Evolutionary conservation across 1,139 yeast species (phyloP).

Genomic region (Williopsis jadinii): DNA sequence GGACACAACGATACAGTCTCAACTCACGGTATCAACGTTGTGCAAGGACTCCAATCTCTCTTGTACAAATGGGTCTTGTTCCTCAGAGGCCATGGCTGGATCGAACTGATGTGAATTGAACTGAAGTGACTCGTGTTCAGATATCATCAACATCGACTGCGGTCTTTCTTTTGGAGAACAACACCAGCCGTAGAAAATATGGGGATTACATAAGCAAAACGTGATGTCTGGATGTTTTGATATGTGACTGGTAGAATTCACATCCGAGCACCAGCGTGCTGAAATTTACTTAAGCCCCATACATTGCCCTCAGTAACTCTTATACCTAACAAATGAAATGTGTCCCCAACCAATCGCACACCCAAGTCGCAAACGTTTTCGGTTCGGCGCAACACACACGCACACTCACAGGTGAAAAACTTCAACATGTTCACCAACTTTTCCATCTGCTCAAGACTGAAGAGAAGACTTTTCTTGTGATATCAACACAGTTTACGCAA

Average conservation of each 20-base stretch:
- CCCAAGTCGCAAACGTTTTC: neutral
- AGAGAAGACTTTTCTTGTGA: too few relatives aligned
- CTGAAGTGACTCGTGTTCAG: too few relatives aligned
- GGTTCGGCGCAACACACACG: neutral
- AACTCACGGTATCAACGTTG: conserved; percentile 31
- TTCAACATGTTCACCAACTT: too few relatives aligned
- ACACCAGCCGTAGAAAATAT: too few relatives aligned
- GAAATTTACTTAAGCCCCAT: conserved; percentile 13
- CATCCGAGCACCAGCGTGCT: conserved; percentile 2
- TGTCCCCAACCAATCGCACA: conserved; percentile 2
- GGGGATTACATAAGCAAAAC: too few relatives aligned
- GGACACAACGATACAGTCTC: too few relatives aligned
- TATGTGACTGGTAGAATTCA: neutral
- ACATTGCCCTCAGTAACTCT: conserved; percentile 14
- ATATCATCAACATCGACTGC: too few relatives aligned
- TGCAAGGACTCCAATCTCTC: conserved; percentile 39
- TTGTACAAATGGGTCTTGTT: conserved; percentile 32
- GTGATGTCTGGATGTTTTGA: too few relatives aligned
- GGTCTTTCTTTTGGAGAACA: too few relatives aligned
- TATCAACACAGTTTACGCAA: conserved; percentile 19
- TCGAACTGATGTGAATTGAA: neutral
- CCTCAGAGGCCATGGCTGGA: conserved; percentile 7
- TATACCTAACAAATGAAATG: conserved; percentile 17
- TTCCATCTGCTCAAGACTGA: too few relatives aligned
- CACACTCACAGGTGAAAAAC: too few relatives aligned